These are phyloP conservation scores for Coemansia sp. DNA, from an alignment of 192 early-diverging fungal species.

Conservation along the genomic window DNA sequence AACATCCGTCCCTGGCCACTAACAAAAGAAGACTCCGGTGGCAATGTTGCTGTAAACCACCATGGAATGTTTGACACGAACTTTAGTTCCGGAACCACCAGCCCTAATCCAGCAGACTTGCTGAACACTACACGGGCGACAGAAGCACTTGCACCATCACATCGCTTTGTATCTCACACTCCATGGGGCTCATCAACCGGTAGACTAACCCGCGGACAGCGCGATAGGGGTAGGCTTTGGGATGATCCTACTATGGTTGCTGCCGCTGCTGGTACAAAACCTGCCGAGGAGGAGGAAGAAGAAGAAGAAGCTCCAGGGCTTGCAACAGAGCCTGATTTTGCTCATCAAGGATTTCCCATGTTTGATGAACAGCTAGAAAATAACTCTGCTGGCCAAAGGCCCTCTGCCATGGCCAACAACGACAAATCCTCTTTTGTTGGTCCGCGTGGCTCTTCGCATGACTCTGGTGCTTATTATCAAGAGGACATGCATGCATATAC, in stretches of 20 bases:
- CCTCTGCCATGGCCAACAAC: background rate
- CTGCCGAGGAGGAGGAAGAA: background rate
- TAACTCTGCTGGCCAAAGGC: background rate
- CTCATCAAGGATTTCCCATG: background rate
- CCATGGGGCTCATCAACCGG: conserved; percentile 51
- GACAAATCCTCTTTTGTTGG: background rate
- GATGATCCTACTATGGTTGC: conserved; percentile 20
- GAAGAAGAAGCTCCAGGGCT: background rate
- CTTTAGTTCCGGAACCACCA: conserved; percentile 38
- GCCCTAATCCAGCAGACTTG: conserved; percentile 16
- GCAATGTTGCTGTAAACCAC: background rate
- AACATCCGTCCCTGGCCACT: conserved; percentile 1
- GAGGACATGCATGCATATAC: background rate
- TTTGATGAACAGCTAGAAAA: background rate
- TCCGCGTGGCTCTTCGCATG: conserved; percentile 2
- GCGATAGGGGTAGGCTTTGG: conserved; percentile 45
- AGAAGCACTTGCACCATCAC: conserved; percentile 35
- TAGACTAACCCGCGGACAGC: conserved; percentile 44
- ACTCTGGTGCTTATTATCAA: background rate
- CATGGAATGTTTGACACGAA: conserved; percentile 13
- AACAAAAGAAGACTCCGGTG: background rate
- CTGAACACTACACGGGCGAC: conserved; percentile 14
- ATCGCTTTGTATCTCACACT: conserved; percentile 52
- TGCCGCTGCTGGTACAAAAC: background rate
- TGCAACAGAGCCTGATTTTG: background rate